Evolutionary conservation across 139 green algal species (phyloP).

Genomic region (Chloropicon primus): DNA sequence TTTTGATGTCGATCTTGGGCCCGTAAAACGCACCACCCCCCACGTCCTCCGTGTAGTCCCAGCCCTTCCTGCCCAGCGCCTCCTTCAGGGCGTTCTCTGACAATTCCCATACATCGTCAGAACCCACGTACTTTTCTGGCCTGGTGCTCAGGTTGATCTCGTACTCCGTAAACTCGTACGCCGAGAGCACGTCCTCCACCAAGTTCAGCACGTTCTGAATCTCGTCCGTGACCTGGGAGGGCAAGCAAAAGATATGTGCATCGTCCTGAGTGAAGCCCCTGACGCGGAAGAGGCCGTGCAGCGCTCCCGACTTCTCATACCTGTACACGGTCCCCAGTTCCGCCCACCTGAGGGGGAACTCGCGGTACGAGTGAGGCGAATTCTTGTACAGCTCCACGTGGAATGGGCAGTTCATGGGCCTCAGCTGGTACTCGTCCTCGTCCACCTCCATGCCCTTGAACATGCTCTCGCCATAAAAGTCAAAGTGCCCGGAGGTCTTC

Average conservation of each 20-base stretch:
- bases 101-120: conserved; percentile 70
- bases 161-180: conserved; percentile 84
- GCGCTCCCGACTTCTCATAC: conserved; percentile 85
- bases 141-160: conserved; percentile 87
- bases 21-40: conserved; percentile 96
- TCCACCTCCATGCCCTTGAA: conserved; percentile 53
- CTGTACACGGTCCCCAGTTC: conserved; percentile 96
- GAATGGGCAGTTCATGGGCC: conserved; percentile 99
- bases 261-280: conserved; percentile 98
- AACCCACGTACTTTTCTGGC: conserved; percentile 87
- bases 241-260: conserved; percentile 97
- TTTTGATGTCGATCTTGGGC: conserved; percentile 99
- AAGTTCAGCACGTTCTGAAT: conserved; percentile 77
- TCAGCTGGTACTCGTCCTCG: conserved; percentile 85
- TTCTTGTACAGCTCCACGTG: conserved; percentile 89
- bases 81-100: conserved; percentile 62
- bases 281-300: conserved; percentile 95
- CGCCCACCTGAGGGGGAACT: conserved; percentile 84
- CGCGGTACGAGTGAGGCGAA: conserved; percentile 13
- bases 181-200: conserved; percentile 65
- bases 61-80: conserved; percentile 65
- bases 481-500: conserved; percentile 87
- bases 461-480: conserved; percentile 66
- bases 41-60: conserved; percentile 47
- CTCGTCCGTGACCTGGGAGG: conserved; percentile 69